Conservation (phyloP, 192 early-diverging fungal genomes). For the Coemansia sp. region DNA sequence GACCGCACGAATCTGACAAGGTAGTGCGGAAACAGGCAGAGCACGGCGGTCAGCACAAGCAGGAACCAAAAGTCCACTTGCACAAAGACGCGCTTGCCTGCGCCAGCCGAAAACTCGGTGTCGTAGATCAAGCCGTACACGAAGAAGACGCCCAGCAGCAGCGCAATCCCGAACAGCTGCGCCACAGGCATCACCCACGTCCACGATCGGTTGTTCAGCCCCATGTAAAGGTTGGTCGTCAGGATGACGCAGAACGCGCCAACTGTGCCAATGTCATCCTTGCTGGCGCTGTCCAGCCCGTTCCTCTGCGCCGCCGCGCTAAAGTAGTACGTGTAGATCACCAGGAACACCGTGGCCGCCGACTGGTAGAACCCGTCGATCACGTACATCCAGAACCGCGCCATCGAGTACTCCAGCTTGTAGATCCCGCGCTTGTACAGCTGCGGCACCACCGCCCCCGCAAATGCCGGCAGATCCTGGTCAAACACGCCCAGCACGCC, state of each 20-base stretch:
- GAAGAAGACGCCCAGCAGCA: constrained; percentile 60
- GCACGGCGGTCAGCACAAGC: constrained; percentile 57
- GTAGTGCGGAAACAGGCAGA: constrained; percentile 76
- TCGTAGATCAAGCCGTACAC: constrained; percentile 64
- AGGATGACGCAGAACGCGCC: constrained; percentile 72
- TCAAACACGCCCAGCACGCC: constrained; percentile 77
- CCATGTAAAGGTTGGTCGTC: constrained; percentile 78
- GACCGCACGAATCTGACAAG: constrained; percentile 66
- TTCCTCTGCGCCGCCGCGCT: constrained; percentile 52
- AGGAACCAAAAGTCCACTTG: constrained; percentile 71
- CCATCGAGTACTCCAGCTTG: constrained; percentile 69
- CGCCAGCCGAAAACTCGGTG: constrained; percentile 56
- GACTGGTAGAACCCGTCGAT: constrained; percentile 75
- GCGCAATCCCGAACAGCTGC: constrained; percentile 39
- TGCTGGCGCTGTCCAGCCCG: constrained; percentile 60
- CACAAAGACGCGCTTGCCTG: constrained; percentile 61
- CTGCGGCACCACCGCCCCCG: constrained; percentile 70
- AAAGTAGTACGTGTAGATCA: constrained; percentile 61
- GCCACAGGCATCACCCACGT: constrained; percentile 66
- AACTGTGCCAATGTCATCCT: constrained; percentile 65
- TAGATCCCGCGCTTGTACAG: constrained; percentile 77
- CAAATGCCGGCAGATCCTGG: constrained; percentile 71
- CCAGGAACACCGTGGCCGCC: constrained; percentile 61
- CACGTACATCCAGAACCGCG: constrained; percentile 75
- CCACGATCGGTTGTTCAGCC: constrained; percentile 71